Conservation (phyloP, 1,284 basidiomycete species). For the Rhodotorula sp. region DNA sequence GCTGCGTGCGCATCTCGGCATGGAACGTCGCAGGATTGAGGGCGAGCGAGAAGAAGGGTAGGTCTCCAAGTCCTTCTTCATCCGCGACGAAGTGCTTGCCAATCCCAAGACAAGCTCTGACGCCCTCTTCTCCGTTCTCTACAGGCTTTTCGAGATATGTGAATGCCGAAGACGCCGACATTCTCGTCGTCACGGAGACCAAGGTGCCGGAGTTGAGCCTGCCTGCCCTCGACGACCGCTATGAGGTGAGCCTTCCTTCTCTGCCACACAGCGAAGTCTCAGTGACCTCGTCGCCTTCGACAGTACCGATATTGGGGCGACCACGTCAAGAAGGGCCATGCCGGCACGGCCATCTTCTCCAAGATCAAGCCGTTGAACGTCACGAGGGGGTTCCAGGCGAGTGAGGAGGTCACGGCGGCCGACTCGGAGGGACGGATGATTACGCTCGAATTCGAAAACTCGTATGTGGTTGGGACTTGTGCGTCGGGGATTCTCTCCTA, state of each 20-base stretch:
- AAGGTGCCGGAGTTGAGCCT: conserved; percentile 56
- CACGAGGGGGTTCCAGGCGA: conserved; percentile 54
- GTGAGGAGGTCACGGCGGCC: conserved; percentile 23
- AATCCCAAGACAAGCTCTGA: no score
- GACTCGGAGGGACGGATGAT: conserved; percentile 54
- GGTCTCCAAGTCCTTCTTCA: background rate
- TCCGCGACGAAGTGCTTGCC: no score
- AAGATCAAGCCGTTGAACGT: conserved; percentile 72
- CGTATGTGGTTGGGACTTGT: conserved; percentile 72
- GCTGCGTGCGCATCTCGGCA: conserved; percentile 29
- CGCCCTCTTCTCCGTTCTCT: background rate
- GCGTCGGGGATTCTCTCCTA: background rate
- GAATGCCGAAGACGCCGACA: conserved; percentile 76
- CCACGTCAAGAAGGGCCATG: conserved; percentile 75
- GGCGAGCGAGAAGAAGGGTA: conserved; percentile 43
- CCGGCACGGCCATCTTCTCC: conserved; percentile 76
- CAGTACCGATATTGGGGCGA: conserved; percentile 64
- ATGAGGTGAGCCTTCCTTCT: conserved; percentile 29
- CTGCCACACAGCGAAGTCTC: background rate
- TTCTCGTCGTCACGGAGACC: conserved; percentile 76
- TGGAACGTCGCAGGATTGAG: conserved; percentile 44
- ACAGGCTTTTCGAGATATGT: conserved; percentile 74
- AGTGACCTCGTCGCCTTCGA: no score
- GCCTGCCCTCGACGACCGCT: conserved; percentile 33
- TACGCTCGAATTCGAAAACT: conserved; percentile 72